Percentiles rank a stretch among this genome's conserved stretches.
These are phyloP conservation scores for Scheffersomyces lignicola DNA, from an alignment of 1,139 yeast species.

Conservation along the genomic window DNA sequence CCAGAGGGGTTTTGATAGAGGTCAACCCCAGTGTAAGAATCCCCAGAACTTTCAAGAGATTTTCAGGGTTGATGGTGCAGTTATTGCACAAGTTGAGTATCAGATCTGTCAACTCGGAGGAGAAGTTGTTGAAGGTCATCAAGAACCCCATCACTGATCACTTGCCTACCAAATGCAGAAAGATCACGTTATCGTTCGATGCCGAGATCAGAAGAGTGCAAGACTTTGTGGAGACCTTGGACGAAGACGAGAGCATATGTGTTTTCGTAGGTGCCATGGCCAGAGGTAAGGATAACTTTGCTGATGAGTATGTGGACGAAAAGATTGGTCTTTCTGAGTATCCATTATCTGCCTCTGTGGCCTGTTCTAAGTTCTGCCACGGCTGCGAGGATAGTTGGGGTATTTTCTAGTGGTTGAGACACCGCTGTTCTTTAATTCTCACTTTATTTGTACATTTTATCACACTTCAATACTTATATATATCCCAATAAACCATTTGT, in stretches of 20 bases:
- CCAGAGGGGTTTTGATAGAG: slow-evolving; percentile 90
- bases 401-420: slow-evolving; percentile 40
- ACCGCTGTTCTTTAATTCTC: slow-evolving; percentile 1
- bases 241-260: slow-evolving; percentile 89
- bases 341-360: slow-evolving; percentile 95
- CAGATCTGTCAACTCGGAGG: slow-evolving; percentile 93
- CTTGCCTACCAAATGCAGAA: slow-evolving; percentile 92
- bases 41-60: slow-evolving; percentile 96
- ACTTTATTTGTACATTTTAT: slow-evolving; percentile 1
- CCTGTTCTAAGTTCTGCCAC: slow-evolving; percentile 96
- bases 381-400: slow-evolving; percentile 99
- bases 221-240: slow-evolving; percentile 80
- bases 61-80: slow-evolving; percentile 97
- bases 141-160: slow-evolving; percentile 97
- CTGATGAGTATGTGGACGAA: slow-evolving; percentile 95
- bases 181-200: slow-evolving; percentile 90
- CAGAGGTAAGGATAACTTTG: slow-evolving; percentile 94
- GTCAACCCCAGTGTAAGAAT: slow-evolving; percentile 96
- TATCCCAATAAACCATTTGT: neutral
- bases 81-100: slow-evolving; percentile 87
- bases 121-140: slow-evolving; percentile 87
- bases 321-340: slow-evolving; percentile 94
- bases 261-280: slow-evolving; percentile 99
- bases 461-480: neutral
- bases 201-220: slow-evolving; percentile 87